phyloP scores from a whole-genome alignment of 2,329 filamentous ascomycete genomes.

The Xylariaceae sp. region DNA sequence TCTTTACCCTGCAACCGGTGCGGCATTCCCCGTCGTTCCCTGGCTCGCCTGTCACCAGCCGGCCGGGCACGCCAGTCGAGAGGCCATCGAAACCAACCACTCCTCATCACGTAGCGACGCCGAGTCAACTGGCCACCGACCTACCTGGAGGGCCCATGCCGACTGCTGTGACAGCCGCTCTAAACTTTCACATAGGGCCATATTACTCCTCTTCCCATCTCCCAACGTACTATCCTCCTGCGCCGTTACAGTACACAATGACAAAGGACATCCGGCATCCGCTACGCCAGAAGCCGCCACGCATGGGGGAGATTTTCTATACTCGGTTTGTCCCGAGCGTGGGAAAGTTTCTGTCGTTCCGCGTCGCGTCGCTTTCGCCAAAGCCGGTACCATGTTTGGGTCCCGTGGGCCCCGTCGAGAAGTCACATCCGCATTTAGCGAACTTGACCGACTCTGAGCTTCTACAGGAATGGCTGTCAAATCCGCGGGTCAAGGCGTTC shows the following conservation, averaged over 20 bases:
- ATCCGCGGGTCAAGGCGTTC: conserved; percentile 72
- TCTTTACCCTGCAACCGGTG: conserved; percentile 71
- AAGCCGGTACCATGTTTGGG: conserved; percentile 58
- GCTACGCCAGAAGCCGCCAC: conserved; percentile 76
- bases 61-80: conserved; percentile 45
- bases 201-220: conserved; percentile 79
- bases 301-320: conserved; percentile 89
- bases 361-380: conserved; percentile 65
- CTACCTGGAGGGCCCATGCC: conserved; percentile 32
- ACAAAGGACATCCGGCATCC: conserved; percentile 79
- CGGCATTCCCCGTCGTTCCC: conserved; percentile 32
- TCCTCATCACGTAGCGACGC: conserved; percentile 21
- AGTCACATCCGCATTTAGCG: conserved; percentile 32
- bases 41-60: conserved; percentile 44
- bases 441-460: conserved; percentile 48
- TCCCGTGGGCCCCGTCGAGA: conserved; percentile 37
- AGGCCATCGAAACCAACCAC: conserved; percentile 13
- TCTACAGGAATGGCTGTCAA: conserved; percentile 82
- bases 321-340: conserved; percentile 76
- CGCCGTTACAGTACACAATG: conserved; percentile 72
- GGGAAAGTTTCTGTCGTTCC: conserved; percentile 79
- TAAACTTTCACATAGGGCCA: conserved; percentile 49
- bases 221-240: conserved; percentile 83
- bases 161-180: conserved; percentile 23
- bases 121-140: conserved; percentile 23